A percentile compares a stretch with the other conserved stretches of the same genome.
Evolutionary conservation across 2,329 filamentous ascomycete genomes (phyloP).

Genomic region (Claviceps capensis): DNA sequence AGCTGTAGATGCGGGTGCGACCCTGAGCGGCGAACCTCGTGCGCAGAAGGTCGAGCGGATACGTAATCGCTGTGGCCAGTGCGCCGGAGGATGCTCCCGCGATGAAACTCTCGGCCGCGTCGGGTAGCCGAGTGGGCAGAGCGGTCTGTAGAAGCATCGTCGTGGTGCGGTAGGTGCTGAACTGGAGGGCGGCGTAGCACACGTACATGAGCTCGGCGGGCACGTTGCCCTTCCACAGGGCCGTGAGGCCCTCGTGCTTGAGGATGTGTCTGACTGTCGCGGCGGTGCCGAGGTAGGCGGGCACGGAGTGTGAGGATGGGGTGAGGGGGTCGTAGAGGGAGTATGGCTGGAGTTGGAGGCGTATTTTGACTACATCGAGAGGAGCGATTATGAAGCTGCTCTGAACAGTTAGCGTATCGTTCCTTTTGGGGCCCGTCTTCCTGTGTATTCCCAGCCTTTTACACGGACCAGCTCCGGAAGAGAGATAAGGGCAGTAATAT

Average conservation of each 20-base stretch:
- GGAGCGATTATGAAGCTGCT: slow-evolving; percentile 80
- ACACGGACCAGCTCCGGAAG: background rate
- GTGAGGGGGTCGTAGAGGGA: slow-evolving; percentile 63
- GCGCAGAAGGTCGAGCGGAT: slow-evolving; percentile 83
- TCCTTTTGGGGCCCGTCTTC: background rate
- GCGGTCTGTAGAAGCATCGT: slow-evolving; percentile 51
- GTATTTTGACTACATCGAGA: slow-evolving; percentile 96
- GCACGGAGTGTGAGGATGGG: slow-evolving; percentile 32
- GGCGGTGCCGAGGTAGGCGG: slow-evolving; percentile 60
- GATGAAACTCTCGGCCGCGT: slow-evolving; percentile 64
- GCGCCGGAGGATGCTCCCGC: slow-evolving; percentile 74
- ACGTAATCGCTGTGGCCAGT: slow-evolving; percentile 68
- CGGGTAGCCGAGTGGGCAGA: slow-evolving; percentile 36
- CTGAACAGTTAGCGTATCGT: background rate
- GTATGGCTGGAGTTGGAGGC: slow-evolving; percentile 84
- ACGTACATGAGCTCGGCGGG: slow-evolving; percentile 92
- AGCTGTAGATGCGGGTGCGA: slow-evolving; percentile 60
- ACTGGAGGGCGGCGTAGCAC: slow-evolving; percentile 79
- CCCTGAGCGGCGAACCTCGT: slow-evolving; percentile 97
- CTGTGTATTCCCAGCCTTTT: background rate
- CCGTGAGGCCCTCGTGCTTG: slow-evolving; percentile 66
- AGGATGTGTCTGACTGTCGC: slow-evolving; percentile 66
- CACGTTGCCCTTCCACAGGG: slow-evolving; percentile 95
- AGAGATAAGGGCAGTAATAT: background rate
- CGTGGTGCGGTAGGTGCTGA: slow-evolving; percentile 69